A percentile compares a stretch with the other conserved stretches of the same genome.
phyloP scores from a whole-genome alignment of 2,329 filamentous ascomycete genomes.

The Fusarium chuoi region DNA sequence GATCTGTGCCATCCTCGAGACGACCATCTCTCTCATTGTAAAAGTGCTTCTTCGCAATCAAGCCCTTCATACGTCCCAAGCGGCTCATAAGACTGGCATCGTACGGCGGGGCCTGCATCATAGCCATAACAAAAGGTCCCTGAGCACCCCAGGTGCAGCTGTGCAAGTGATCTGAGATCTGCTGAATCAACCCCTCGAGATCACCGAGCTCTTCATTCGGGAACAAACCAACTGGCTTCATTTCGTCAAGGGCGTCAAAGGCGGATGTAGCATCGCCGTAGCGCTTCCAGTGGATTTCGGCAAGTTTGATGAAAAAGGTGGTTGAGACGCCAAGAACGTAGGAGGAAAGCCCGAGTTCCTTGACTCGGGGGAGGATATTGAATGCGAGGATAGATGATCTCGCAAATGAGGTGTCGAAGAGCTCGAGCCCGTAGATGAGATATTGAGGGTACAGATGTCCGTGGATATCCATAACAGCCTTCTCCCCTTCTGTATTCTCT shows the following conservation, averaged over 20 bases:
- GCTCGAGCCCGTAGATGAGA: constrained; percentile 65
- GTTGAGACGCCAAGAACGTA: constrained; percentile 79
- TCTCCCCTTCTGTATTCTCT: constrained; percentile 13
- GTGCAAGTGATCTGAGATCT: constrained; percentile 49
- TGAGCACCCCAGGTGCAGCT: constrained; percentile 51
- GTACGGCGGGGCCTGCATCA: constrained; percentile 51
- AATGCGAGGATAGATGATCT: constrained; percentile 68
- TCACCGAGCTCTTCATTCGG: constrained; percentile 55
- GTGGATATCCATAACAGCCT: constrained; percentile 64
- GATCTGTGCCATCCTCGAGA: background rate
- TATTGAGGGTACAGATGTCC: constrained; percentile 73
- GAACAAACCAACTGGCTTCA: constrained; percentile 70
- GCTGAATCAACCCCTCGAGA: constrained; percentile 39
- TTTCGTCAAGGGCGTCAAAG: constrained; percentile 69
- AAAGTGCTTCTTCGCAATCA: constrained; percentile 15
- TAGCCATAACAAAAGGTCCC: constrained; percentile 52
- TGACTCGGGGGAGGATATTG: constrained; percentile 72
- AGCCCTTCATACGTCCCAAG: constrained; percentile 21
- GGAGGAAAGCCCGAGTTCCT: constrained; percentile 73
- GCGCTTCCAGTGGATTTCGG: constrained; percentile 69
- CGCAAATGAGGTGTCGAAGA: constrained; percentile 67
- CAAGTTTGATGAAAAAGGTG: constrained; percentile 74
- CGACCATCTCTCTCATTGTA: background rate
- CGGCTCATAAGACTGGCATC: constrained; percentile 43
- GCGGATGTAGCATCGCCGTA: constrained; percentile 67